These are phyloP conservation scores for Tephrocybe sp. DNA, from an alignment of 768 basidiomycete genomes.

Conservation along the genomic window DNA sequence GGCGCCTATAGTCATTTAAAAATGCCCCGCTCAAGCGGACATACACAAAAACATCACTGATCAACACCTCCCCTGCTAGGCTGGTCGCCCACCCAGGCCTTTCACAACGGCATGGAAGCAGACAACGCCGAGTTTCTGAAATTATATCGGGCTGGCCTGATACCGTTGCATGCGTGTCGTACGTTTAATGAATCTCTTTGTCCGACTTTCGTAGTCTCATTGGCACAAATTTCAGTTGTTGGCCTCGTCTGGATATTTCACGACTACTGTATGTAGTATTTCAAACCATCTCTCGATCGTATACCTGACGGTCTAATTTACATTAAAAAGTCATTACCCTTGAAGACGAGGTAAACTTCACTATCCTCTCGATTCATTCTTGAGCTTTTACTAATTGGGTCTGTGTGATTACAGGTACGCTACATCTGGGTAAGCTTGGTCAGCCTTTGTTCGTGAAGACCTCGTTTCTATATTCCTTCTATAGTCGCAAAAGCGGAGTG, in stretches of 20 bases:
- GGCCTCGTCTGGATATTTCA: slow-evolving; percentile 36
- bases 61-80: neutral
- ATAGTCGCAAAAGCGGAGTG: slow-evolving; percentile 31
- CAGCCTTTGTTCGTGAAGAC: neutral
- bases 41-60: neutral
- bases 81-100: no score
- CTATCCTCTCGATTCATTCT: no score
- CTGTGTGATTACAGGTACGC: slow-evolving; percentile 23
- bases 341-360: slow-evolving; percentile 28
- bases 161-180: slow-evolving; percentile 15
- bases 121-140: neutral
- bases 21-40: no score
- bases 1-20: no score
- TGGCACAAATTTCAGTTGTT: slow-evolving; percentile 17
- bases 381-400: no score
- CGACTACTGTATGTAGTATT: slow-evolving; percentile 29
- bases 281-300: neutral
- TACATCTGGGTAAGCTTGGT: slow-evolving; percentile 37
- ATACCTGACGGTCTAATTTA: neutral
- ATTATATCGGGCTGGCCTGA: slow-evolving; percentile 12
- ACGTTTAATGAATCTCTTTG: neutral
- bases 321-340: slow-evolving; percentile 26
- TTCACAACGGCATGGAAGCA: neutral
- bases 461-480: neutral
- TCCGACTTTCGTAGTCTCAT: neutral